These are phyloP conservation scores for Colletotrichum horii DNA, from an alignment of 2,329 filamentous ascomycete species.

Conservation along the genomic window DNA sequence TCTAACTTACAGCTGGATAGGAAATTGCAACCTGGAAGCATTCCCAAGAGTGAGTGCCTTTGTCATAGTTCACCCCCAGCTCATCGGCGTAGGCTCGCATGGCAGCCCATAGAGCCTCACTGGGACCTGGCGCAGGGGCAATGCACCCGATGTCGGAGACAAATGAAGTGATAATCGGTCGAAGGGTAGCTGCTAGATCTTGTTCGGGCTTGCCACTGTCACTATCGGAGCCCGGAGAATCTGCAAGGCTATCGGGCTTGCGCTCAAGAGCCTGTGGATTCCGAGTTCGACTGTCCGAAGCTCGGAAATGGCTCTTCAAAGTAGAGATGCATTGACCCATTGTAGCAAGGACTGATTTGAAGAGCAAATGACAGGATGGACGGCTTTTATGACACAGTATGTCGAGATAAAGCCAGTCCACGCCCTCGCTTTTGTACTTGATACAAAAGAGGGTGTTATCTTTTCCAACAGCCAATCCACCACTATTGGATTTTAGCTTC, in stretches of 20 bases:
- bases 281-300: not conserved
- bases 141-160: not conserved
- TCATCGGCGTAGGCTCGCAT: not conserved
- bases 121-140: not conserved
- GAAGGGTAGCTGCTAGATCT: not conserved
- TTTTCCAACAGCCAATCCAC: not conserved
- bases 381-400: not conserved
- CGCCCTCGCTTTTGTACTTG: not conserved
- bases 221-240: not conserved
- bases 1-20: not conserved
- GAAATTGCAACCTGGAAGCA: not conserved
- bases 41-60: not conserved
- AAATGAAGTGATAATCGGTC: not conserved
- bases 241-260: not conserved
- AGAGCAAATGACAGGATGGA: rapidly evolving
- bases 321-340: not conserved
- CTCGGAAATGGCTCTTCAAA: not conserved
- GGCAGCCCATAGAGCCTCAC: not conserved
- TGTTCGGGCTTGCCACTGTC: not conserved
- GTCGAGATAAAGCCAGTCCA: not conserved
- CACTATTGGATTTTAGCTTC: not conserved
- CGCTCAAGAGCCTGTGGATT: not conserved
- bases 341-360: not conserved
- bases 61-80: not conserved
- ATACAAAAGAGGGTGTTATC: not conserved